Evolutionary conservation across 129 eudicot genomes (phyloP).

Genomic region (Rutidosis leptorrhynchoides): DNA sequence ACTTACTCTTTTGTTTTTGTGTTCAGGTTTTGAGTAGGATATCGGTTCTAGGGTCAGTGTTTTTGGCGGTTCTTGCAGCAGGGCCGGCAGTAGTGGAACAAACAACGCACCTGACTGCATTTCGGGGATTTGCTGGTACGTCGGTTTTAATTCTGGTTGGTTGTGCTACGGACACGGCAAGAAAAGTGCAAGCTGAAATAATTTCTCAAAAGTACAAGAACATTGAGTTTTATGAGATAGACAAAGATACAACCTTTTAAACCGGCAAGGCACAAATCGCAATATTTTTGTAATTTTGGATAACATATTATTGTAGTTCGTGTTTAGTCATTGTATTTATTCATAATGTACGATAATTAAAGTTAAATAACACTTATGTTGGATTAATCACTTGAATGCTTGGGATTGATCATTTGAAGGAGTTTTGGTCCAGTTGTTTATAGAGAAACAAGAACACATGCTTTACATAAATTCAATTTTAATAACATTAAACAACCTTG

Average conservation of each 20-base stretch:
- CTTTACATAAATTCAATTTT: background rate
- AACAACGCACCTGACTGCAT: slow-evolving; percentile 89
- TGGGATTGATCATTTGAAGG: background rate
- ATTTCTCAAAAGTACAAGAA: slow-evolving; percentile 95
- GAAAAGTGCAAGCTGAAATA: slow-evolving; percentile 95
- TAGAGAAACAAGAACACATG: background rate
- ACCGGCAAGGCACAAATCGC: slow-evolving; percentile 4
- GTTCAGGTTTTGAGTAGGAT: slow-evolving; percentile 86
- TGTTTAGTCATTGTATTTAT: slow-evolving; percentile 24
- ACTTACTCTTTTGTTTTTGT: slow-evolving; percentile 14
- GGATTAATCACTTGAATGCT: background rate
- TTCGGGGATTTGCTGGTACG: slow-evolving; percentile 95
- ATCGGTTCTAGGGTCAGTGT: slow-evolving; percentile 94
- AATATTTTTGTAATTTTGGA: slow-evolving; percentile 4
- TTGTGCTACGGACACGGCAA: slow-evolving; percentile 95
- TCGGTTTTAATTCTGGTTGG: slow-evolving; percentile 97
- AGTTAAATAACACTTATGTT: slow-evolving; percentile 3
- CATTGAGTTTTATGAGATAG: slow-evolving; percentile 85
- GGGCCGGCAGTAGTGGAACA: slow-evolving; percentile 96
- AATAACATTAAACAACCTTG: background rate
- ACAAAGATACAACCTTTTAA: slow-evolving; percentile 41
- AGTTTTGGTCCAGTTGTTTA: background rate
- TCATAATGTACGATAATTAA: slow-evolving; percentile 2
- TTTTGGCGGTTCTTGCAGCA: slow-evolving; percentile 95
- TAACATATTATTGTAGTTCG: slow-evolving; percentile 14